Conservation (phyloP, 179 eudicot species). For the Nepenthes alata region DNA sequence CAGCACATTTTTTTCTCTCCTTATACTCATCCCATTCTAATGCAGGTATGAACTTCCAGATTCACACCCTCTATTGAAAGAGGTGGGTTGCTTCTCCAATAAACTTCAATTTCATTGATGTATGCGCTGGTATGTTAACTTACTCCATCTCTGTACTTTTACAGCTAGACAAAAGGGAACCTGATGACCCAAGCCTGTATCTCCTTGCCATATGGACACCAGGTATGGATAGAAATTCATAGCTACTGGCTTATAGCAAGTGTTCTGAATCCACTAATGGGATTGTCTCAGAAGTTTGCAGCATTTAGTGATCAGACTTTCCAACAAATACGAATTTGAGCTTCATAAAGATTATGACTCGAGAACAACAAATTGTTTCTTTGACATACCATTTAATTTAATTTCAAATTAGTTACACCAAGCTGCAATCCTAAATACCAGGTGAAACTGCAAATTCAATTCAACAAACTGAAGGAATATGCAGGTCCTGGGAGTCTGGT, state of each 20-base stretch:
- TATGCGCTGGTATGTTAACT: neutral
- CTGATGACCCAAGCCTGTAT: constrained; percentile 59
- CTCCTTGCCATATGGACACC: constrained; percentile 64
- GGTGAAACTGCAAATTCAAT: constrained; percentile 43
- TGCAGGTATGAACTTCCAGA: constrained; percentile 75
- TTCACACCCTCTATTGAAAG: constrained; percentile 47
- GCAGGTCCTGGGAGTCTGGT: constrained; percentile 17
- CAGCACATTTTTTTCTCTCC: neutral
- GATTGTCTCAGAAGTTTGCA: neutral
- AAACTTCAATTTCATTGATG: neutral
- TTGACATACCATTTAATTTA: neutral
- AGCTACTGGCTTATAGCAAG: neutral
- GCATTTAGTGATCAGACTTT: neutral
- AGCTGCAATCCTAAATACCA: constrained; percentile 8
- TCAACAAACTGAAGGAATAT: constrained; percentile 27
- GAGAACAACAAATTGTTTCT: too few species aligned
- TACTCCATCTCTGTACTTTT: neutral
- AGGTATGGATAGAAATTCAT: constrained; percentile 17
- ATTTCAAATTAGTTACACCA: neutral
- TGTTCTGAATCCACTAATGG: neutral
- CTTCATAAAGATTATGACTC: too few species aligned
- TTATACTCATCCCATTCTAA: constrained; percentile 5
- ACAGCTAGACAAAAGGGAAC: constrained; percentile 45
- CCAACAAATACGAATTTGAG: neutral
- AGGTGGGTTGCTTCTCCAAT: constrained; percentile 25